Percentiles rank a stretch among this genome's conserved stretches.
Evolutionary conservation across 164 flowering plant genomes (phyloP).

Genomic region (Aristolochia contorta): DNA sequence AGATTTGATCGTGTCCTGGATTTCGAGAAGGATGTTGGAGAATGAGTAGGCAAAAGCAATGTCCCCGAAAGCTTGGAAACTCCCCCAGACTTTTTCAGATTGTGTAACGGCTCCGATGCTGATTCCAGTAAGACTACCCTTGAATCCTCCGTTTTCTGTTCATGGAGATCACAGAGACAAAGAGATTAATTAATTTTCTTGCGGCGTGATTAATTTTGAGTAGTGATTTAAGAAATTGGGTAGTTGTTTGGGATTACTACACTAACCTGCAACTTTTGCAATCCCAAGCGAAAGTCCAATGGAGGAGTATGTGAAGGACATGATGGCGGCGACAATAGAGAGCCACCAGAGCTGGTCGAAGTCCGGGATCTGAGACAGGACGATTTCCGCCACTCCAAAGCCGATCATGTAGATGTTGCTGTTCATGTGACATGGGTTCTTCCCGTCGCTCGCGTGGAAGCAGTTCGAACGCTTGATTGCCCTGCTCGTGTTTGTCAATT

Average conservation of each 20-base stretch:
- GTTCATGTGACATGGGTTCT: conserved; percentile 27
- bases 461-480: conserved; percentile 52
- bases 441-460: conserved; percentile 34
- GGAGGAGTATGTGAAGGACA: conserved; percentile 56
- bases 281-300: conserved; percentile 49
- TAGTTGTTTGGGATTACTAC: too few relatives aligned
- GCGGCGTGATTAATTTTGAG: too few relatives aligned
- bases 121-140: conserved; percentile 56
- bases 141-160: conserved; percentile 25
- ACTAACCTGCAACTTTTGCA: conserved; percentile 37
- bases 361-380: conserved; percentile 46
- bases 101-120: conserved; percentile 38
- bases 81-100: conserved; percentile 53
- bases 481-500: conserved; percentile 18
- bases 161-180: conserved; percentile 28
- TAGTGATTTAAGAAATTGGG: background rate
- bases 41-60: conserved; percentile 68
- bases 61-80: conserved; percentile 65
- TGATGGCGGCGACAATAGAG: conserved; percentile 53
- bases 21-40: conserved; percentile 51
- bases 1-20: conserved; percentile 54
- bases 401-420: conserved; percentile 45
- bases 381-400: conserved; percentile 32
- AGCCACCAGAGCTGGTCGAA: conserved; percentile 58
- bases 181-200: too few relatives aligned